Evolutionary conservation across 1,284 basidiomycete species (phyloP).

Genomic region (Cutaneotrichosporon sp.): DNA sequence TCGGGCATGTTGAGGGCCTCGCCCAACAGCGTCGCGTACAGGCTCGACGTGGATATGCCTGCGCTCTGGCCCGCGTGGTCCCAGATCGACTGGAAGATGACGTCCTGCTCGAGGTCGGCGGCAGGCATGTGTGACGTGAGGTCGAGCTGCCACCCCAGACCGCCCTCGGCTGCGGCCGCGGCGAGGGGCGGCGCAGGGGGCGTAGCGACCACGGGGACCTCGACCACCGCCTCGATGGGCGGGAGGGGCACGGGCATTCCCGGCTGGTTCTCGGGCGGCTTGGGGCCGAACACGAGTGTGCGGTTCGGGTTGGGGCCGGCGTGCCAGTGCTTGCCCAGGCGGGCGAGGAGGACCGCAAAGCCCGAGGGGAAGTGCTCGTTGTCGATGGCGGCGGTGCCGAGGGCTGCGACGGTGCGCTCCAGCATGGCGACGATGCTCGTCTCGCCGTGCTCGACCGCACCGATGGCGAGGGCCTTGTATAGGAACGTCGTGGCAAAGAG

Average conservation of each 20-base stretch:
- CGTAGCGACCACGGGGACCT: background rate
- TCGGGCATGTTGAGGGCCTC: conserved; percentile 14
- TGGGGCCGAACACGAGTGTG: conserved; percentile 5
- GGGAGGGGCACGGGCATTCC: background rate
- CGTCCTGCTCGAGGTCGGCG: conserved; percentile 19
- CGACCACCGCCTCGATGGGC: background rate
- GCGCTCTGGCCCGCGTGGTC: conserved; percentile 10
- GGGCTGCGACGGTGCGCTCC: conserved; percentile 13
- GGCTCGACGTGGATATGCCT: conserved; percentile 4
- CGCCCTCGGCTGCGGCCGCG: background rate
- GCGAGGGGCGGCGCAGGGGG: background rate
- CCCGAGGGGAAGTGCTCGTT: conserved; percentile 21
- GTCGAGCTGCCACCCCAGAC: conserved; percentile 20
- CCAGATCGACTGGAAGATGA: conserved; percentile 18
- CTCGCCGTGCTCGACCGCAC: conserved; percentile 22
- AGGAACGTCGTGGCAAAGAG: conserved; percentile 25
- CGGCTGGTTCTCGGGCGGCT: background rate
- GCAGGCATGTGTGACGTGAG: conserved; percentile 23
- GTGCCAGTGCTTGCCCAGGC: conserved; percentile 24
- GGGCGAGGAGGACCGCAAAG: conserved; percentile 19
- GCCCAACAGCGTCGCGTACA: conserved; percentile 26
- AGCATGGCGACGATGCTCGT: conserved; percentile 12
- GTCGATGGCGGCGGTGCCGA: conserved; percentile 21
- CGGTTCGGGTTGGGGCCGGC: background rate
- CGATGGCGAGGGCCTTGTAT: conserved; percentile 22